Conservation (phyloP, 495 filamentous ascomycete genomes). For the Podospora anserina region DNA sequence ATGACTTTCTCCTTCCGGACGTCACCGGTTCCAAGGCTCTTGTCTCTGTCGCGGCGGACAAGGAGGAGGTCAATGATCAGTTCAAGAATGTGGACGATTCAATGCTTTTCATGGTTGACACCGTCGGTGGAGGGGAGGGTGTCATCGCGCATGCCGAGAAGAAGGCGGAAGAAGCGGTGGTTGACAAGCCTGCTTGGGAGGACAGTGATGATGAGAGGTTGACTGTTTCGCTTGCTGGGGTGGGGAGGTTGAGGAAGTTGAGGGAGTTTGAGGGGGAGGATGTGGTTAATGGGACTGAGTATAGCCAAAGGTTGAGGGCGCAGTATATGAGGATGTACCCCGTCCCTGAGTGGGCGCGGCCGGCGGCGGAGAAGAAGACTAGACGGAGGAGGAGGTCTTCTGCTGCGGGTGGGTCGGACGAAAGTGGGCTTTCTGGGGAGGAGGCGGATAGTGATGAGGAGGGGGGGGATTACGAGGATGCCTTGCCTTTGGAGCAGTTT, state of each 20-base stretch:
- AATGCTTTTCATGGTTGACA: slow-evolving; percentile 53
- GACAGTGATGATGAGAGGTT: slow-evolving; percentile 94
- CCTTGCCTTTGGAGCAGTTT: slow-evolving; percentile 74
- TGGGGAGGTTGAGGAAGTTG: slow-evolving; percentile 73
- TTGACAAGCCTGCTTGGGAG: slow-evolving; percentile 67
- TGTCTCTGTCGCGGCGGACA: slow-evolving; percentile 17
- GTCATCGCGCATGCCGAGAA: slow-evolving; percentile 19
- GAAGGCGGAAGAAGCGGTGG: slow-evolving; percentile 33
- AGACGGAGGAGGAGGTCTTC: slow-evolving; percentile 41
- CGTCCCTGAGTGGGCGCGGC: slow-evolving; percentile 70
- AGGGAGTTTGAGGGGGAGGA: slow-evolving; percentile 78
- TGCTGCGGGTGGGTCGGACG: slow-evolving; percentile 41
- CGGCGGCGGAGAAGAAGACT: slow-evolving; percentile 51
- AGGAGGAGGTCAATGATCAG: slow-evolving; percentile 34
- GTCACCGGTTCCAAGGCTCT: slow-evolving; percentile 37
- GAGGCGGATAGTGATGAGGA: slow-evolving; percentile 56
- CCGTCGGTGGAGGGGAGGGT: slow-evolving; percentile 36
- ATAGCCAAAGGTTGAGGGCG: slow-evolving; percentile 64
- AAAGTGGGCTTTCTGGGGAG: slow-evolving; percentile 52
- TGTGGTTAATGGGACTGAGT: slow-evolving; percentile 79
- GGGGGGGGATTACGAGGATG: slow-evolving; percentile 59
- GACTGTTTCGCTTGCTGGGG: slow-evolving; percentile 72
- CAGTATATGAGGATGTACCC: slow-evolving; percentile 82
- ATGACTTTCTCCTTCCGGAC: slow-evolving; percentile 28
- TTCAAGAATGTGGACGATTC: slow-evolving; percentile 59